Base-by-base conservation (phyloP, 441 rosid species). In the Flueggea neowawraea region DNA sequence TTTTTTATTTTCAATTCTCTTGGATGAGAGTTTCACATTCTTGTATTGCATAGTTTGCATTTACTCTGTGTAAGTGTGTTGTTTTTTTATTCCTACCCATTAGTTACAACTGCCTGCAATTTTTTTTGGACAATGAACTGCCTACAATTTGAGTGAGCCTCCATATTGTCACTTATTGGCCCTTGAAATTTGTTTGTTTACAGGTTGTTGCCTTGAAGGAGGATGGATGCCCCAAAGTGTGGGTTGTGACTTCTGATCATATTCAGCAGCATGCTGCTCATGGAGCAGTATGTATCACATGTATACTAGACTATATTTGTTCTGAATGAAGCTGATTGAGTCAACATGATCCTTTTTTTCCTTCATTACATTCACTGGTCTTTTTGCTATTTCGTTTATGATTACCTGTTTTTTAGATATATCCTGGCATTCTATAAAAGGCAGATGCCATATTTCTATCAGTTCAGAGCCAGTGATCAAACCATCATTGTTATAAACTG, bases 191-290 rank as follows among this genome's bases (percentile, higher is more conserved):
- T 61, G 53, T 44, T 14, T 64, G 62, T 68, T 45, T 52, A 69
- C 77, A 90, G 98, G 94, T 93, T 66, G 95, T 73, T 57, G 95
- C 91, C 39, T 73, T 94, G 73, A 94, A 64, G 80, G 87, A 82
- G 53, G 96, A 88, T 71, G 98, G 97, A 56, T 87, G 97, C 69
- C 97, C 96, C 32, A 84, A 76, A 73, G 96, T 94, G 33, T 88
- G 97, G 98, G 98, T 94, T 53, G 96, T 79, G 68, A 93, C 97
- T 63, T 93, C 98, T 57, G 98, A 93, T 79, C 84, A 57, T 61
- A 66, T 69, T 66, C 90, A 93, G 67, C 96, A 93, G 75, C 88
- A 85, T 50, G 88, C 96, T 6, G 96, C 96, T 14, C 73, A 87
- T 77, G 98, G 90, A 83, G 98, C 96, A 55, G 97, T 90, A 88